Conservation (phyloP, 23 red algal species). For the Pyropia haitanensis region DNA sequence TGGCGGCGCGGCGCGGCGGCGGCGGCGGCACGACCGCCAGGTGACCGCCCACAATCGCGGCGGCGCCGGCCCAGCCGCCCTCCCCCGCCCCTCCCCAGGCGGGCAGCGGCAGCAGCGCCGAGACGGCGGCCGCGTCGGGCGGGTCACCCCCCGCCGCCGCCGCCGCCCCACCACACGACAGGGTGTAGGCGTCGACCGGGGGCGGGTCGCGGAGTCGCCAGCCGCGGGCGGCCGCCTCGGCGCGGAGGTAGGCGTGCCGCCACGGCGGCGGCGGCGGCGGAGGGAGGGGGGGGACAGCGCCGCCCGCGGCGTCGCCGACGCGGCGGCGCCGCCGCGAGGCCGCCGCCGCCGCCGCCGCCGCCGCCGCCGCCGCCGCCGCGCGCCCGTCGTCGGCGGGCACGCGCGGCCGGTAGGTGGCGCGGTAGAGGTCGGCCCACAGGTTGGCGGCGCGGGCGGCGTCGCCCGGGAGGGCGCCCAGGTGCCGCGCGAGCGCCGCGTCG, state of each 20-base stretch:
- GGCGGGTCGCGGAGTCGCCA: background rate
- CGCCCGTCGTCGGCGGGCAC: background rate
- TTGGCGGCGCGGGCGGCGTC: background rate
- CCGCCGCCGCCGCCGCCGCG: background rate
- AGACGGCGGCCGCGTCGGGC: background rate
- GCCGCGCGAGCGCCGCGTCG: conserved; percentile 1
- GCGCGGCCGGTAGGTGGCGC: background rate
- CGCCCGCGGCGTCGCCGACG: background rate
- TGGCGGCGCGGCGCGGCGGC: too few relatives aligned
- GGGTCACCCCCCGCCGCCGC: background rate
- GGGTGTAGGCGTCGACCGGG: background rate
- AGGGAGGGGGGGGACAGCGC: conserved; percentile 4
- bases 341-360: background rate
- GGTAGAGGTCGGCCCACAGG: background rate
- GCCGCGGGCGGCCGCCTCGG: background rate
- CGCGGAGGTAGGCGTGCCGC: background rate
- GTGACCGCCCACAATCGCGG: too few relatives aligned
- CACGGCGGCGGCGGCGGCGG: background rate
- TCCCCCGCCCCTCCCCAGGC: too few relatives aligned
- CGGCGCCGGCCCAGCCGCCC: too few relatives aligned
- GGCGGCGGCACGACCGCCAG: too few relatives aligned
- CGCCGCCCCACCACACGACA: background rate
- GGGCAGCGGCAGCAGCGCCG: too few relatives aligned
- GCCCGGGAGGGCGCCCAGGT: conserved; percentile 1
- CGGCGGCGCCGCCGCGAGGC: background rate